Evolutionary conservation across 2,329 filamentous ascomycete genomes (phyloP), one percentile per base, ranked within the genome.

Genomic region (Zymoseptoria pseudotritici): DNA sequence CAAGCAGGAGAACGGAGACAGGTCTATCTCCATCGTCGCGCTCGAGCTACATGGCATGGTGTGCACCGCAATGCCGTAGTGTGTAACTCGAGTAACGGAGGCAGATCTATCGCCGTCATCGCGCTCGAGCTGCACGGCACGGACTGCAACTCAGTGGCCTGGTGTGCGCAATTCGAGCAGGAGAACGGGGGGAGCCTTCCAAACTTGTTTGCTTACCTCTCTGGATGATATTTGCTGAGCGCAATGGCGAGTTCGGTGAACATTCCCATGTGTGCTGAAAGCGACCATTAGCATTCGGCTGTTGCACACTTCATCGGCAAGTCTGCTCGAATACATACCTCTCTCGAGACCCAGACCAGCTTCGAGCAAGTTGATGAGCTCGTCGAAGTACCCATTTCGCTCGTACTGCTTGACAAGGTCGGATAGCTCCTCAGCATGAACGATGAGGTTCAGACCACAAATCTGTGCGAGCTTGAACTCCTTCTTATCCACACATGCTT

Each of bases 381-480:
- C 94, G 68, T 99, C 94, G 67, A 99, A 99, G 83, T 97, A 99
- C 61, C 94, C 94, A 69, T 96, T 93, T 66, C 84, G 83, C 83
- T 99, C 95, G 74, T 99, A 99, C 74, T 97, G 91, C 80, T 92
- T 92, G 69, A 97, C 93, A 42, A 99, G 85, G 67, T 90, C 88
- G 72, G 91, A 85, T 56, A 99, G 82, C 76, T 99, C 94, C 76
- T 99, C 94, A 24, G 95, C 94, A 76, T 99, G 93, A 22, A 99
- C 88, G 70, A 99, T 97, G 61, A 99, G 82, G 79, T 99, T 97
- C 63, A 99, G 86, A 82, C 95, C 95, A 72, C 94, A 99, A 70
- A 99, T 99, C 79, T 97, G 94, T 24, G 95, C 94, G 61, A 99
- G 88, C 63, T 93, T 90, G 86, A 99, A 99, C 75, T 99, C 94